Evolutionary conservation across 148 eudicot genomes (phyloP).

Genomic region (Heliosperma pusillum): DNA sequence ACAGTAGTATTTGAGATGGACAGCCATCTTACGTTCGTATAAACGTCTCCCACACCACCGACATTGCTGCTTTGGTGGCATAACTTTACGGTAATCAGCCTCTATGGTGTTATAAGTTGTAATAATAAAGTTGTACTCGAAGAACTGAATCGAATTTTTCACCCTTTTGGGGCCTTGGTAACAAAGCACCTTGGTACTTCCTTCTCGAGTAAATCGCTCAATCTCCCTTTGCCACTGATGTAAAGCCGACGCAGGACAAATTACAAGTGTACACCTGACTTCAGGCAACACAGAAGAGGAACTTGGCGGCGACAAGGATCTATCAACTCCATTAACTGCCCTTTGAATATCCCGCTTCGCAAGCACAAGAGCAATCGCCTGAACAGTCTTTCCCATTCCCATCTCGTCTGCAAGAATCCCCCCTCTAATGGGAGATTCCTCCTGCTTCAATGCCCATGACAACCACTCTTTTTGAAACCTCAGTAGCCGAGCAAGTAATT

Average conservation of each 20-base stretch:
- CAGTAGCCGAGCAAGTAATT: constrained; percentile 58
- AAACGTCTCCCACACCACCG: constrained; percentile 70
- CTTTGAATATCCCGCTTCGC: constrained; percentile 57
- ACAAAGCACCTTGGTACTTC: constrained; percentile 69
- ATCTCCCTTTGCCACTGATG: constrained; percentile 81
- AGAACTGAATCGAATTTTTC: constrained; percentile 45
- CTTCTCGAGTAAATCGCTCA: constrained; percentile 63
- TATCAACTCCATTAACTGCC: constrained; percentile 28
- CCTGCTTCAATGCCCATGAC: constrained; percentile 90
- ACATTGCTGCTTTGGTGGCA: constrained; percentile 83
- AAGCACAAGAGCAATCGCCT: constrained; percentile 94
- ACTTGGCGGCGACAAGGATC: constrained; percentile 29
- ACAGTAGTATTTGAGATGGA: constrained; percentile 66
- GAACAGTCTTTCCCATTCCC: constrained; percentile 96
- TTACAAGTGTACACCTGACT: constrained; percentile 74
- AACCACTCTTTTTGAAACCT: constrained; percentile 98
- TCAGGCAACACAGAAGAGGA: constrained; percentile 40
- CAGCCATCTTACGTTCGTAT: constrained; percentile 36
- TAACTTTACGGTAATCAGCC: constrained; percentile 66
- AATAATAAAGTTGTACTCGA: constrained; percentile 72
- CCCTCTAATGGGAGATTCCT: constrained; percentile 64
- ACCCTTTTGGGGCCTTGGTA: constrained; percentile 86
- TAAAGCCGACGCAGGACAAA: constrained; percentile 81
- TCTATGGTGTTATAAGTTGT: constrained; percentile 86
- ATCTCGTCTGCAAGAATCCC: constrained; percentile 99